A percentile compares a stretch with the other conserved stretches of the same genome.
Conservation (phyloP, 306 rosid genomes). For the Lotus japonicus region DNA sequence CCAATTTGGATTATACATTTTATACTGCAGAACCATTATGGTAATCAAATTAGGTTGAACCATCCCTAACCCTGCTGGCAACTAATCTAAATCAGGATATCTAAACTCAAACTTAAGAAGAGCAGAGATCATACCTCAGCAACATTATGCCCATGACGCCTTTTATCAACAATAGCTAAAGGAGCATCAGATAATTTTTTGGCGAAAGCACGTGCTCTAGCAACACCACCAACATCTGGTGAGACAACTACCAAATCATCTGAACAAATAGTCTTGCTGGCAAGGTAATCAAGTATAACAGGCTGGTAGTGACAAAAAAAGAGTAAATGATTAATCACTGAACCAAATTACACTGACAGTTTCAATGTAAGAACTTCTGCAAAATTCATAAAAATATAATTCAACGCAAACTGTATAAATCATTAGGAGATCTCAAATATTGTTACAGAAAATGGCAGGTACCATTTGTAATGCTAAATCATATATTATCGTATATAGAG, state of each 20-base stretch:
- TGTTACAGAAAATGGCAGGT: not conserved
- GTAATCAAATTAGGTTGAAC: not conserved
- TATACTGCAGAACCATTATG: not conserved
- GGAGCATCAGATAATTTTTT: slow-evolving; percentile 98
- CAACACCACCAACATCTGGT: slow-evolving; percentile 99
- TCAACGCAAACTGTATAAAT: not conserved
- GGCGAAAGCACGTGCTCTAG: slow-evolving; percentile 97
- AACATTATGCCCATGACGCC: slow-evolving; percentile 90
- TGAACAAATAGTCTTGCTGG: slow-evolving; percentile 87
- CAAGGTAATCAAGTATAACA: slow-evolving; percentile 97
- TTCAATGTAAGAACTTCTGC: not conserved
- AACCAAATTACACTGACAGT: slow-evolving; percentile 1
- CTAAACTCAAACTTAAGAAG: not conserved
- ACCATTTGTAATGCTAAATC: not conserved
- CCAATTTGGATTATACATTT: not conserved
- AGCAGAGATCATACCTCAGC: slow-evolving; percentile 59
- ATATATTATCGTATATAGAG: not conserved
- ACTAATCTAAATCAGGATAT: not conserved
- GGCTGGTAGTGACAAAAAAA: slow-evolving; percentile 55
- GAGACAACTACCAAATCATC: slow-evolving; percentile 98
- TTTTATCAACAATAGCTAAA: slow-evolving; percentile 94
- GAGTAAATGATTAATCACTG: slow-evolving; percentile 20
- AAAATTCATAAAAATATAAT: not conserved
- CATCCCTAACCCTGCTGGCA: not conserved
- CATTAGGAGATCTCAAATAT: not conserved